Conservation (phyloP, 805 yeast genomes). For the Wickerhamomyces pijperi region DNA sequence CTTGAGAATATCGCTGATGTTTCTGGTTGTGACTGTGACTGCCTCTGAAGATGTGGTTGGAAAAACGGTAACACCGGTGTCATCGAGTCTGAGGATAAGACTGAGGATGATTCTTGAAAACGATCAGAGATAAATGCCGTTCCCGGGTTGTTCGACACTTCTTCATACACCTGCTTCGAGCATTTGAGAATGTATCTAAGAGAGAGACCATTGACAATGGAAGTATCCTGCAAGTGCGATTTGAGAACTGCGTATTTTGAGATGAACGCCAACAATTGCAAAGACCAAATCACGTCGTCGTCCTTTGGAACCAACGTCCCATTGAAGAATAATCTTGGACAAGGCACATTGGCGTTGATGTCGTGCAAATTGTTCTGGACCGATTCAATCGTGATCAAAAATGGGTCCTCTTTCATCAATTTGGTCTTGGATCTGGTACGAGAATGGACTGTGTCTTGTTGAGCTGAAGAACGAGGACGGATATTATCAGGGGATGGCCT, state of each 20-base stretch:
- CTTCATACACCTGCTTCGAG: slow-evolving; percentile 21
- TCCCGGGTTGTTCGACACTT: slow-evolving; percentile 31
- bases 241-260: slow-evolving; percentile 82
- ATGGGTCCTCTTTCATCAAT: not conserved
- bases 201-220: slow-evolving; percentile 63
- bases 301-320: slow-evolving; percentile 83
- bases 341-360: slow-evolving; percentile 19
- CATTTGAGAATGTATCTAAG: slow-evolving; percentile 24
- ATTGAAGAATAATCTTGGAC: slow-evolving; percentile 44
- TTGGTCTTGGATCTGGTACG: no score
- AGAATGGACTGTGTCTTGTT: no score
- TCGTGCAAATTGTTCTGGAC: slow-evolving; percentile 10
- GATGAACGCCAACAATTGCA: slow-evolving; percentile 84
- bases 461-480: no score
- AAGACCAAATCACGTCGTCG: slow-evolving; percentile 89
- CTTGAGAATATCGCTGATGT: no score
- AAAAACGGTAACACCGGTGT: no score
- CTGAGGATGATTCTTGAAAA: slow-evolving; percentile 4
- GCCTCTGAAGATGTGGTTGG: not conserved
- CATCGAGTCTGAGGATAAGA: no score
- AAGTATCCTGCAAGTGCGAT: slow-evolving; percentile 61
- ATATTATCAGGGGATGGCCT: no score
- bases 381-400: slow-evolving; percentile 5
- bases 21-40: no score
- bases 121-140: slow-evolving; percentile 19